Base-by-base conservation (phyloP, 2,329 filamentous ascomycete species). In the Epichloe coenophiala region DNA sequence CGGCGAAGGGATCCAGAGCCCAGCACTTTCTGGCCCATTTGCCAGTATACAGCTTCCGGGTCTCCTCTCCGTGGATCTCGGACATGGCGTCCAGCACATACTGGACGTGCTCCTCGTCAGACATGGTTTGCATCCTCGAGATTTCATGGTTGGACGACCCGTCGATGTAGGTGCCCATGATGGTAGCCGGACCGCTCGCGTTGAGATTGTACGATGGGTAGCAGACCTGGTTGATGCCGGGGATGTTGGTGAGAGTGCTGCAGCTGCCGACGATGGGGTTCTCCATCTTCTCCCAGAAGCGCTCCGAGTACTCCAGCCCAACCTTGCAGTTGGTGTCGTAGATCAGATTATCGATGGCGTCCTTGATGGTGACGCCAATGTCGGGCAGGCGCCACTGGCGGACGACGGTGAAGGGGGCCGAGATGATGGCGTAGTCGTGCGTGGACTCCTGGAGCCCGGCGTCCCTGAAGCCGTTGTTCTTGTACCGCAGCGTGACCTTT, bases 181-280 rank as follows among this genome's bases (percentile, higher is more conserved):
- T 72, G 1, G 79, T 74, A 6, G 80, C 81, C 0, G 78, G 80
- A 0, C 79, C 75, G 0, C 75, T 78, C 40, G 73, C 72, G 66
- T 85, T 86, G 61, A 86, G 69, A 54, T 78, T 71, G 67, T 84
- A 85, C 5, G 76, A 75, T 0, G 83, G 83, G 63, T 85, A 86
- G 70, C 81, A 85, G 54, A 84, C 71, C 44, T 65, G 72, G 23
- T 78, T 77, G 50, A 85, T 72, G 27, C 78, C 77, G 0, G 78
- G 72, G 50, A 84, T 81, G 55, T 84, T 75, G 1, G 72, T 75
- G 0, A 56, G 55, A 3, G 71, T 71, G 44, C 74, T 76, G 59
- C 82, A 86, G 6, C 81, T 78, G 12, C 84, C 83, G 53, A 77
- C 71, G 61, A 87, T 86, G 5, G 74, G 73, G 45, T 68, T 69